Conservation (phyloP, 306 rosid genomes). For the Citrullus amarus region DNA sequence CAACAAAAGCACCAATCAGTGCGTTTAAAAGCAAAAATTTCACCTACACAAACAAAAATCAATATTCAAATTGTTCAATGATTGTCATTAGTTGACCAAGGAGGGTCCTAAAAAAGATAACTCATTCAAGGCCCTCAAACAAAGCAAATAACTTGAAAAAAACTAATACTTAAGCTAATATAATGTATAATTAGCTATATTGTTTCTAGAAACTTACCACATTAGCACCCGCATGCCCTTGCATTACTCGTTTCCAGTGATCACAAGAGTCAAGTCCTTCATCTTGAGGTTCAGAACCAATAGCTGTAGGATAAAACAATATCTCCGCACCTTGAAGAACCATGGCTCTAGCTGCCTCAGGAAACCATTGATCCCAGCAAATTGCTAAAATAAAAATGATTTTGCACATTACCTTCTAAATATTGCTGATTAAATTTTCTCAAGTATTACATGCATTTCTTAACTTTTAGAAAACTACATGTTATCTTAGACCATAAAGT, state of each 20-base stretch:
- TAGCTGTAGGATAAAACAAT: slow-evolving; percentile 90
- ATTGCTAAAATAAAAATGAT: slow-evolving; percentile 46
- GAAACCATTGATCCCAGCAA: slow-evolving; percentile 99
- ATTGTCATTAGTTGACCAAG: neutral
- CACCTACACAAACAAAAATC: neutral
- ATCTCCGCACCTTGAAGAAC: slow-evolving; percentile 97
- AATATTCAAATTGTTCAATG: neutral
- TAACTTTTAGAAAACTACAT: neutral
- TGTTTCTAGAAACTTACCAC: slow-evolving; percentile 33
- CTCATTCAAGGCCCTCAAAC: neutral
- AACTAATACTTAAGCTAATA: neutral
- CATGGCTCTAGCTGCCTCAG: slow-evolving; percentile 92
- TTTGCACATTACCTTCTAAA: neutral
- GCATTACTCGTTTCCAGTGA: slow-evolving; percentile 95
- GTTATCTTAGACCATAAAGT: neutral
- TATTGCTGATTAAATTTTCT: neutral
- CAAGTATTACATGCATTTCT: neutral
- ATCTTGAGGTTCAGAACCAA: slow-evolving; percentile 96
- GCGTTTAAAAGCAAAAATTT: neutral
- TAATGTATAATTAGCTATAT: neutral
- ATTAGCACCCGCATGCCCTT: slow-evolving; percentile 97
- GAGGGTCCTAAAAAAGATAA: neutral
- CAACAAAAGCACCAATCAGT: neutral
- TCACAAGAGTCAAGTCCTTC: slow-evolving; percentile 68
- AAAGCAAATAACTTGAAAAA: neutral